These are phyloP conservation scores for Metschnikowia corniflorae DNA, from an alignment of 805 yeast species.

Conservation along the genomic window DNA sequence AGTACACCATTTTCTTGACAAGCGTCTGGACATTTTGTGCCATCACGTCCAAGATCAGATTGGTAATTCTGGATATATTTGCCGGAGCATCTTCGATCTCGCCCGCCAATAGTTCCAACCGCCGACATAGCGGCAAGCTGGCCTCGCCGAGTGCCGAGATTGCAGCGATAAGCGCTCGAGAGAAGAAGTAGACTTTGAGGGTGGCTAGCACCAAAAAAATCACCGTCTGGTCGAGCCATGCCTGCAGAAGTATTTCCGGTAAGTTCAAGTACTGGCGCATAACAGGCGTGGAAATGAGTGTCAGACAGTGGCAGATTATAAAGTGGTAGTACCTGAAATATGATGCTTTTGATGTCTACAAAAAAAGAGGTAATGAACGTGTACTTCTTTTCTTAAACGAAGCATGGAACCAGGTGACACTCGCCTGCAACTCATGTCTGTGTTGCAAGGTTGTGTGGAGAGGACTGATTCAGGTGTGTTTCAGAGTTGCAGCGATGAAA, in stretches of 20 bases:
- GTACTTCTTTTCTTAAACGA: too few species aligned
- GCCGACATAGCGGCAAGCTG: slow-evolving; percentile 40
- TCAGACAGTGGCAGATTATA: too few species aligned
- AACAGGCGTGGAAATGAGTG: too few species aligned
- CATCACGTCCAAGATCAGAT: slow-evolving; percentile 45
- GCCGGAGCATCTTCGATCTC: slow-evolving; percentile 48
- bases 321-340: too few species aligned
- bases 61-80: slow-evolving; percentile 53
- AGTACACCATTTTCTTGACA: slow-evolving; percentile 55
- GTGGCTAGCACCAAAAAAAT: slow-evolving; percentile 52
- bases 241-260: slow-evolving; percentile 56
- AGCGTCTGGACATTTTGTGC: slow-evolving; percentile 50
- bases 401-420: too few species aligned
- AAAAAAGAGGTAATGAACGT: too few species aligned
- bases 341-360: too few species aligned
- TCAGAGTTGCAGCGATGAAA: too few species aligned
- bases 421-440: too few species aligned
- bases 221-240: slow-evolving; percentile 65
- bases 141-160: slow-evolving; percentile 37
- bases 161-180: slow-evolving; percentile 38
- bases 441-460: too few species aligned
- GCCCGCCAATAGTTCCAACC: slow-evolving; percentile 36
- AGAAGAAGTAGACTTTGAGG: slow-evolving; percentile 59
- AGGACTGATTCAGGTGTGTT: too few species aligned
- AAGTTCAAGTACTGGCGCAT: slow-evolving; percentile 40